Evolutionary conservation across 345 rosid species (phyloP), one percentile per base, ranked within the genome.

Genomic region (Syzygium oleosum): DNA sequence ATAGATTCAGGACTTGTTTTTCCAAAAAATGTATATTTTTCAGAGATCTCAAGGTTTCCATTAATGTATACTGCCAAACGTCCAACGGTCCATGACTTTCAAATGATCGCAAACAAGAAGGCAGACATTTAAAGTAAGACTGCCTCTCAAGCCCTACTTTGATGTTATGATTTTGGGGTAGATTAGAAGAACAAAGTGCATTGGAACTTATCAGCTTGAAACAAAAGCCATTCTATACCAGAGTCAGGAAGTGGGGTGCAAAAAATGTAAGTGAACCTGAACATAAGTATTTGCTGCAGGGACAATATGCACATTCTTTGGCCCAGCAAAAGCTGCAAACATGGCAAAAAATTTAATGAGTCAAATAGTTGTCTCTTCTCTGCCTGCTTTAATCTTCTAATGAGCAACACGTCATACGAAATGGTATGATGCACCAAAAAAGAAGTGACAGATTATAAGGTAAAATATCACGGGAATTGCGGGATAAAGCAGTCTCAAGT

Each of bases 281-380:
- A 94, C 94, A 84, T 96, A 97, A 65, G 92, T 89, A 89, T 96
- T 96, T 84, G 98, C 98, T 13, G 99, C 97, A 12, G 98, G 97
- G 87, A 98, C 92, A 86, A 95, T 88, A 84, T 92, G 94, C 85
- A 88, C 92, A 93, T 95, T 96, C 84, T 94, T 95, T 22, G 93
- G 89, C 83, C 99, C 98, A 6, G 95, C 88, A 91, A 96, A 97
- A 85, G 96, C 99, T 97, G 97, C 84, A 85, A 52, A 88, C 86
- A 87, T 84, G 49, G 87, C 61, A 52, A 58, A 88, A 65, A 41
- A 41, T 34, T 68, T 19, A 34, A 85, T 53, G 41, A 90, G 25
- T 86, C 29, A 79, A 54, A 52, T 68, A 68, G 79, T 68, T 68
- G 79, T 34, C 23, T 34, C 79, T 9, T 68, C 79, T 68, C 22